phyloP scores from a whole-genome alignment of 1,284 basidiomycete genomes.

The Trichosporon sp. region DNA sequence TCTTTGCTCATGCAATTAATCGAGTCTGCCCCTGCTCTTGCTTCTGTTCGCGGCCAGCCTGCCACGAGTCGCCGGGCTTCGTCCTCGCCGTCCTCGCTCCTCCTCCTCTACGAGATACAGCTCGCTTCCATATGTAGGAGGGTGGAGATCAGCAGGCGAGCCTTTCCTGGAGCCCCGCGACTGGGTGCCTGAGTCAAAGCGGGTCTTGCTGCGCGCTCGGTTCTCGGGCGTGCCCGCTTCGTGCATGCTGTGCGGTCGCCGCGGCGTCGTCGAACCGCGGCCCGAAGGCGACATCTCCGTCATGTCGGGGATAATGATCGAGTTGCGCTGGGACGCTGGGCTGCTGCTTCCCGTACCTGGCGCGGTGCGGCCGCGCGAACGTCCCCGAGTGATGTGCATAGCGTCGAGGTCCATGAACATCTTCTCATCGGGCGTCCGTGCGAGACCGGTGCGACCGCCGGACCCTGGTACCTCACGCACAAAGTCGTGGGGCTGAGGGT shows the following conservation, averaged over 20 bases:
- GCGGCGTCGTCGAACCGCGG: slow-evolving; percentile 2
- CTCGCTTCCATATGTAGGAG: background rate
- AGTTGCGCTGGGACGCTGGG: slow-evolving; percentile 1
- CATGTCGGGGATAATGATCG: slow-evolving; percentile 1
- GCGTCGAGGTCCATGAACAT: slow-evolving; percentile 13
- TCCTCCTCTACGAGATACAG: slow-evolving; percentile 8
- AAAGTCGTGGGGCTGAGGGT: slow-evolving; percentile 10
- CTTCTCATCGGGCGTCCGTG: slow-evolving; percentile 17
- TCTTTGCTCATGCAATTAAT: background rate
- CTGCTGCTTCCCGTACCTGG: slow-evolving; percentile 1
- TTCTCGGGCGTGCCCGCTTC: slow-evolving; percentile 7
- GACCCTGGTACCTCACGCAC: slow-evolving; percentile 12
- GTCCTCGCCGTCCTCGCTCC: slow-evolving; percentile 6
- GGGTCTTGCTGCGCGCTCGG: slow-evolving; percentile 10
- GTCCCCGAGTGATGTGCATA: slow-evolving; percentile 15
- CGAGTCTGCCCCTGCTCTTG: slow-evolving; percentile 13
- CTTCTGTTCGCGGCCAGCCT: background rate
- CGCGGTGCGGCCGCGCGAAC: background rate
- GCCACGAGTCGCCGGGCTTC: slow-evolving; percentile 4
- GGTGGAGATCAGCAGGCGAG: background rate
- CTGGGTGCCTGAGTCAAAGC: slow-evolving; percentile 10
- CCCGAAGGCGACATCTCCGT: background rate
- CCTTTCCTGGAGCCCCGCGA: slow-evolving; percentile 12
- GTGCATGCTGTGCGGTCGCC: slow-evolving; percentile 12
- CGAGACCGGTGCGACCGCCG: slow-evolving; percentile 1